Conservation (phyloP, 495 filamentous ascomycete genomes). For the Aspergillus steynii region DNA sequence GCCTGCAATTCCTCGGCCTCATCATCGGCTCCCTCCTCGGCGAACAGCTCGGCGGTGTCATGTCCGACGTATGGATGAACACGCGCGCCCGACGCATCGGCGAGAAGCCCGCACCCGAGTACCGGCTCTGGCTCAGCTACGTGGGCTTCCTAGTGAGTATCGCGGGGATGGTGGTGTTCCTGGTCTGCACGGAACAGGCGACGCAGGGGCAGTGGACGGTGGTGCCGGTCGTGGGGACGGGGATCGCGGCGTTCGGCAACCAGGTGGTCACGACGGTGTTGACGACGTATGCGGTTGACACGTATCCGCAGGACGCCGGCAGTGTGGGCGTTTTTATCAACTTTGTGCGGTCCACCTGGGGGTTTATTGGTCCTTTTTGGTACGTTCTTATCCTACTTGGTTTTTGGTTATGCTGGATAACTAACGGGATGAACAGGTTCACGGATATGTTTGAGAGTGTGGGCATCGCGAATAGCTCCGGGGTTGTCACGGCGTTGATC, state of each 20-base stretch:
- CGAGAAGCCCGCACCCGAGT: conserved; percentile 40
- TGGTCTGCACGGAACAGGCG: conserved; percentile 48
- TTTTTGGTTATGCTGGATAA: conserved; percentile 1
- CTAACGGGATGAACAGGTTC: conserved; percentile 34
- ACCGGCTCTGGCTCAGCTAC: conserved; percentile 55
- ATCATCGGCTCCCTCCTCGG: conserved; percentile 57
- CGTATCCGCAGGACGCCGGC: conserved; percentile 48
- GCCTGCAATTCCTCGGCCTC: conserved; percentile 53
- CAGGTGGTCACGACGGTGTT: conserved; percentile 59
- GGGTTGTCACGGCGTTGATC: conserved; percentile 40
- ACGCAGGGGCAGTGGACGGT: conserved; percentile 44
- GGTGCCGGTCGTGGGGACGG: conserved; percentile 50
- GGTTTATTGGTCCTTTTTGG: conserved; percentile 62
- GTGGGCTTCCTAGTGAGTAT: conserved; percentile 49
- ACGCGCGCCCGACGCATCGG: conserved; percentile 32
- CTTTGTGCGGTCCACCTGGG: conserved; percentile 57
- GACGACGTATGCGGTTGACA: conserved; percentile 59
- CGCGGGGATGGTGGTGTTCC: conserved; percentile 50
- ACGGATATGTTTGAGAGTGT: conserved; percentile 50
- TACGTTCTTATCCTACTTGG: conserved; percentile 20
- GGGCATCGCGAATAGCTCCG: conserved; percentile 46
- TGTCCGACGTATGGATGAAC: conserved; percentile 57
- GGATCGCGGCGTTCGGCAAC: conserved; percentile 53
- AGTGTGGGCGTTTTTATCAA: conserved; percentile 58
- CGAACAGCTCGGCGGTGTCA: conserved; percentile 53